These are phyloP conservation scores for Moricandia moricandioides DNA, from an alignment of 345 rosid species.

Conservation along the genomic window DNA sequence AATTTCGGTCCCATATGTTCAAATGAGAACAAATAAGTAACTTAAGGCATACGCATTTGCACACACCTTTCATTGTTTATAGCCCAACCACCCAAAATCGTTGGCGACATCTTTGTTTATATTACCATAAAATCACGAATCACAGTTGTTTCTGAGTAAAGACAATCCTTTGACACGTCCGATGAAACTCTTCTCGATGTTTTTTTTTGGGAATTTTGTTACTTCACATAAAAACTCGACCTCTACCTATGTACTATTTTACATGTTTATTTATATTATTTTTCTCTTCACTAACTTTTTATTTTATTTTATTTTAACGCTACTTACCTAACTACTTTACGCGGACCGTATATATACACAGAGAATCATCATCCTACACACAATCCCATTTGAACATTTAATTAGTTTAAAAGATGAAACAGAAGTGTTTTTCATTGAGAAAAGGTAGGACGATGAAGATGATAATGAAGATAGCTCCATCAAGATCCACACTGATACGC, in stretches of 20 bases:
- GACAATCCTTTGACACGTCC: constrained; percentile 40
- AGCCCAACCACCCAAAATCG: constrained; percentile 24
- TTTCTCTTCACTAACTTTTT: constrained; percentile 8
- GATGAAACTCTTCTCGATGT: constrained; percentile 47
- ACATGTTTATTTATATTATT: neutral
- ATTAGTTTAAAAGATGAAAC: constrained; percentile 40
- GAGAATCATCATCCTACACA: constrained; percentile 8
- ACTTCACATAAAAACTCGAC: constrained; percentile 28
- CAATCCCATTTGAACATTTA: neutral
- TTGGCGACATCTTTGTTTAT: constrained; percentile 19
- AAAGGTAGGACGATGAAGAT: constrained; percentile 31
- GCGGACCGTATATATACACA: constrained; percentile 7
- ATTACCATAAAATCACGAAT: neutral
- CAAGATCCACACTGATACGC: constrained; percentile 60
- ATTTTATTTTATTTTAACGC: neutral
- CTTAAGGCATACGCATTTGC: constrained; percentile 26
- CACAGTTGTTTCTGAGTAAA: constrained; percentile 38
- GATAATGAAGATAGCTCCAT: constrained; percentile 53
- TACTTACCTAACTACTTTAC: neutral
- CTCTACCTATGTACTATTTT: constrained; percentile 3
- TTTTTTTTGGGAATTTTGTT: neutral
- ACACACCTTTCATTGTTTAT: constrained; percentile 7
- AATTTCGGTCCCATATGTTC: constrained; percentile 11
- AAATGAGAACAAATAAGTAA: constrained; percentile 12
- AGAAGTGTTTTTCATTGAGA: constrained; percentile 24